Conservation (phyloP, 1,139 yeast genomes). For the Lodderomyces parapsilosis region DNA sequence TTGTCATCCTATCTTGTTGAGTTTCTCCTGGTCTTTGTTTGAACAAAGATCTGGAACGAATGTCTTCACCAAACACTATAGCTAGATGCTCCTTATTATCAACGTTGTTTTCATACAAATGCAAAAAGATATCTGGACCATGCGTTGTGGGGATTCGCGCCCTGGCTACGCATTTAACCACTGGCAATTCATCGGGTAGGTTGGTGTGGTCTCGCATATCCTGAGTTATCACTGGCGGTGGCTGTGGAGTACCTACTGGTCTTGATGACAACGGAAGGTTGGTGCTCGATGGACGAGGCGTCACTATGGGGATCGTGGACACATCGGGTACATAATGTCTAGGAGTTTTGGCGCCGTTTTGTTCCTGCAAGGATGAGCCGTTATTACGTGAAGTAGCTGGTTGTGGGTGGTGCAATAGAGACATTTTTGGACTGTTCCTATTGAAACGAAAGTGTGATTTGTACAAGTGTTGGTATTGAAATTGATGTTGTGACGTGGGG, state of each 20-base stretch:
- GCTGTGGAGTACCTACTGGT: constrained; percentile 11
- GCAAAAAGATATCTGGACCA: constrained; percentile 91
- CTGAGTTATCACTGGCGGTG: constrained; percentile 15
- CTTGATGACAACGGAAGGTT: constrained; percentile 6
- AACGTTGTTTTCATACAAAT: constrained; percentile 78
- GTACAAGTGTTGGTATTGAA: not conserved
- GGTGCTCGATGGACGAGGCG: constrained; percentile 14
- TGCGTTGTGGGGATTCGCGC: constrained; percentile 93
- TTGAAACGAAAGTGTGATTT: not conserved
- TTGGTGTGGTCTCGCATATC: constrained; percentile 19
- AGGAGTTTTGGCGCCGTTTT: constrained; percentile 1
- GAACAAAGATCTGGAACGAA: constrained; percentile 74
- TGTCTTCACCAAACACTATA: constrained; percentile 91
- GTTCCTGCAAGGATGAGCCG: not conserved
- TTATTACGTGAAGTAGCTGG: constrained; percentile 2
- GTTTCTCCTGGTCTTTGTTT: constrained; percentile 65
- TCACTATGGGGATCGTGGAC: constrained; percentile 16
- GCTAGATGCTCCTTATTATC: constrained; percentile 96
- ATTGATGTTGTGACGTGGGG: constrained; percentile 1
- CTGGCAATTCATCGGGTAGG: constrained; percentile 46
- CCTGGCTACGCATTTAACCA: constrained; percentile 84
- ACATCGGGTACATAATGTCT: constrained; percentile 10
- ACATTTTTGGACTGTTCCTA: constrained; percentile 4
- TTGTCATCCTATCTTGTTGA: constrained; percentile 90
- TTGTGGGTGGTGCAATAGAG: constrained; percentile 6